Base-by-base conservation (phyloP, 164 flowering plant genomes). In the Annona squamosa region DNA sequence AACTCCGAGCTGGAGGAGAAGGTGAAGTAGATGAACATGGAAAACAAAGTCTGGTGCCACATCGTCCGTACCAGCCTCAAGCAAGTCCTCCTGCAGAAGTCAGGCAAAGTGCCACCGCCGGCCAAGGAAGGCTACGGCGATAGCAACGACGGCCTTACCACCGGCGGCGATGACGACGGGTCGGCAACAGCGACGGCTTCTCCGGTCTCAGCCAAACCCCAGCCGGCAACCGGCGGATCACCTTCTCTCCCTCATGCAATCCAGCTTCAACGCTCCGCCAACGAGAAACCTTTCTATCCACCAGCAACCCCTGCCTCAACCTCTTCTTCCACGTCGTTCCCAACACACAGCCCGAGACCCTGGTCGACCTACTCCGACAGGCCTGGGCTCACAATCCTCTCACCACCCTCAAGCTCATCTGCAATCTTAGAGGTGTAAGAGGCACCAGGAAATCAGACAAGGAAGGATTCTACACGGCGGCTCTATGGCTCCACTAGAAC, bases 301-400 rank as follows among this genome's bases (percentile, higher is more conserved):
- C 89, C 68, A 85, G 87, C 5, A 80, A 90, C 71, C 87, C 87
- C 0, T 85, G 87, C 70, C 79, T 87, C 41, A 87, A 89, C 67
- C 87, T 89, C 87, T 89, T 89, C 81, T 89, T 86, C 82, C 91
- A 85, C 63, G 78, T 83, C 17, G 86, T 85, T 6, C 92, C 87
- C 5, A 77, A 78, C 48, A 87, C 85, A 6, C 82, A 82, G 4
- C 46, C 82, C 6, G 75, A 81, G 7, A 47, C 2, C 41, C 70
- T 86, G 65, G 79, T 7, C 63, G 45, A 62, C 0, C 71, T 76
- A 56, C 75, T 86, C 2, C 46, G 69, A 1, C 17, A 68, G 45
- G 84, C 90, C 0, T 89, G 90, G 90, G 76, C 59, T 0, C 77
- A 77, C 68, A 75, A 86, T 42, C 71, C 88, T 0, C n/a, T 80